These are phyloP conservation scores for Crucibulum laeve DNA, from an alignment of 768 basidiomycete species.

Conservation along the genomic window DNA sequence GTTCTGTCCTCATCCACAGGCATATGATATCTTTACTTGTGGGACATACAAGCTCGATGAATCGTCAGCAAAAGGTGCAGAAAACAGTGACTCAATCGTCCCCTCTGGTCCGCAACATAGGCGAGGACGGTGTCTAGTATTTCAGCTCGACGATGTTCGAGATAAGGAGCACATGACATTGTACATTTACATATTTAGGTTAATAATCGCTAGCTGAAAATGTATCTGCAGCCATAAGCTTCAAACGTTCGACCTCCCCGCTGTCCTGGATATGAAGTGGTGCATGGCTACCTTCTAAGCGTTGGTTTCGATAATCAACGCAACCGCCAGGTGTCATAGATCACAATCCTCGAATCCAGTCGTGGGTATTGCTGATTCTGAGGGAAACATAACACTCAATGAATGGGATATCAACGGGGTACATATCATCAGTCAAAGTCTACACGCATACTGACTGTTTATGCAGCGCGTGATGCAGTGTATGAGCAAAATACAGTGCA, in stretches of 20 bases:
- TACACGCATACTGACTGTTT: background rate
- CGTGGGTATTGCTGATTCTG: constrained; percentile 80
- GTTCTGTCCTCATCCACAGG: constrained; percentile 72
- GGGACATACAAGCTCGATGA: constrained; percentile 86
- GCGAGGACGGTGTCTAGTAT: constrained; percentile 72
- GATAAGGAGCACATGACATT: constrained; percentile 17
- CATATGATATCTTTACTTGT: constrained; percentile 68
- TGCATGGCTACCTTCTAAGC: constrained; percentile 20
- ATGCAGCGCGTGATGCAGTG: constrained; percentile 34
- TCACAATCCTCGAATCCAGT: constrained; percentile 34
- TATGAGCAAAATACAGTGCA: constrained; percentile 42
- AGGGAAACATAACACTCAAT: constrained; percentile 70
- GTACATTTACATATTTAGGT: constrained; percentile 23
- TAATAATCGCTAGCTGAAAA: background rate
- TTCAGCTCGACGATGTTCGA: constrained; percentile 33
- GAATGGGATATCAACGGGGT: constrained; percentile 48
- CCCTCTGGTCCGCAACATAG: constrained; percentile 32
- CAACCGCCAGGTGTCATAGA: constrained; percentile 54
- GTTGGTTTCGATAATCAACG: background rate
- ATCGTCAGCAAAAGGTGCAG: constrained; percentile 7
- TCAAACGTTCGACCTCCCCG: constrained; percentile 71
- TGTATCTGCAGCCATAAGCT: constrained; percentile 42
- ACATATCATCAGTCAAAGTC: background rate
- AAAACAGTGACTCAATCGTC: constrained; percentile 11
- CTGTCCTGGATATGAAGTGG: constrained; percentile 96